These are phyloP conservation scores for Singerocomus rubriflavus DNA, from an alignment of 1,284 basidiomycete species.

Conservation along the genomic window DNA sequence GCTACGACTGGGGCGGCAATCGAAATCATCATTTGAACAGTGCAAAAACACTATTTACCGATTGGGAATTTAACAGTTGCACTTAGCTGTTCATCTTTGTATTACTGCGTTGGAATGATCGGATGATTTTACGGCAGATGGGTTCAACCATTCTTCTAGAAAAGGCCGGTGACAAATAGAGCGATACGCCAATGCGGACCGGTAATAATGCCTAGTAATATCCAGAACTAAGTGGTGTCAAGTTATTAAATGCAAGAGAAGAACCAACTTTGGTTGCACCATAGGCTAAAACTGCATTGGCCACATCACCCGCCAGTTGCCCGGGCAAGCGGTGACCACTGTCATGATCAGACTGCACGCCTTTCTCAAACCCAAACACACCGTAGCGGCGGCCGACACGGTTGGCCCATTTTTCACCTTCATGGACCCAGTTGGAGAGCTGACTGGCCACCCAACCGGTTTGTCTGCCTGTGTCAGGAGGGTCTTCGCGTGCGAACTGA, in stretches of 20 bases:
- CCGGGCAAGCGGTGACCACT: slow-evolving; percentile 34
- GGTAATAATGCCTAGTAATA: slow-evolving; percentile 64
- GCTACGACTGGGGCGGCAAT: slow-evolving; percentile 38
- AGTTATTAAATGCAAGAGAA: background rate
- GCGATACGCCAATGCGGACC: slow-evolving; percentile 67
- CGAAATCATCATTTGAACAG: slow-evolving; percentile 31
- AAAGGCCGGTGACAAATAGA: slow-evolving; percentile 76
- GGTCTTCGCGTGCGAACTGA: slow-evolving; percentile 19
- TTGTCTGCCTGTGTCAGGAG: slow-evolving; percentile 12
- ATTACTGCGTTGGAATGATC: slow-evolving; percentile 18
- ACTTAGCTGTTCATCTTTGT: background rate
- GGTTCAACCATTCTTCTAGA: slow-evolving; percentile 67
- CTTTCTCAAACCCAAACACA: slow-evolving; percentile 75
- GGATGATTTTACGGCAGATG: slow-evolving; percentile 30
- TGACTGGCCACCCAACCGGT: slow-evolving; percentile 40
- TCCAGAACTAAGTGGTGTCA: slow-evolving; percentile 6
- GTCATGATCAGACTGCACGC: slow-evolving; percentile 17
- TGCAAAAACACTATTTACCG: slow-evolving; percentile 14
- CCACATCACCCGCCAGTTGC: slow-evolving; percentile 65
- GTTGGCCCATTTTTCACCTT: slow-evolving; percentile 71
- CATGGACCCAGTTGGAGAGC: slow-evolving; percentile 61
- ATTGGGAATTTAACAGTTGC: background rate
- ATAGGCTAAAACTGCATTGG: slow-evolving; percentile 82
- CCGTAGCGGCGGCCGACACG: slow-evolving; percentile 79
- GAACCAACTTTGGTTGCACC: slow-evolving; percentile 71